A percentile compares a stretch with the other conserved stretches of the same genome.
Conservation (phyloP, 1,284 basidiomycete genomes). For the Puccinia horiana region DNA sequence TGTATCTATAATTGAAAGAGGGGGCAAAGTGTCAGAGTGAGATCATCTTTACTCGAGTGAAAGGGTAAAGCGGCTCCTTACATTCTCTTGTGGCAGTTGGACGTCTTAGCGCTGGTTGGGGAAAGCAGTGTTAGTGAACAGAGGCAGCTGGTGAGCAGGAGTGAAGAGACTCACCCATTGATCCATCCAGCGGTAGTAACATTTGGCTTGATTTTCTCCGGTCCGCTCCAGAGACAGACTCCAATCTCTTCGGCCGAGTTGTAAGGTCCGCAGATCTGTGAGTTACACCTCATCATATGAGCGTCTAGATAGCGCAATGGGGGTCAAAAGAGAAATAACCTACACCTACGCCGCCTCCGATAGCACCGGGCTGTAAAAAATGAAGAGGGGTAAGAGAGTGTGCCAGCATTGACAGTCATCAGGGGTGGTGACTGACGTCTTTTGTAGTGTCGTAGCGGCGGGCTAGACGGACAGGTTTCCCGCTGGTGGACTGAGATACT, state of each 20-base stretch:
- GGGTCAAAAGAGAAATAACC: background rate
- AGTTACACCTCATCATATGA: background rate
- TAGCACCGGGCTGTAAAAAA: background rate
- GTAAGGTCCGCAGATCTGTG: slow-evolving; percentile 24
- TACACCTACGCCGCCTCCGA: slow-evolving; percentile 33
- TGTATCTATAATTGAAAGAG: slow-evolving; percentile 12
- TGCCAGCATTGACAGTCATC: background rate
- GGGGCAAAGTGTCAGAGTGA: no score
- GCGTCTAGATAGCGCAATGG: background rate
- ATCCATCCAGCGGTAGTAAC: slow-evolving; percentile 30
- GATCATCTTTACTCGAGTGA: no score
- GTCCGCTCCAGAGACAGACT: slow-evolving; percentile 34
- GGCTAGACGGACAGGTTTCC: background rate
- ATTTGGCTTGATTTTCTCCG: background rate
- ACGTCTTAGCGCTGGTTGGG: background rate
- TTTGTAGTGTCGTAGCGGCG: slow-evolving; percentile 36
- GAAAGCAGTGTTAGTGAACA: no score
- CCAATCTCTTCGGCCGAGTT: background rate
- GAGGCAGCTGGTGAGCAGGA: background rate
- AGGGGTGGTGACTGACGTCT: background rate
- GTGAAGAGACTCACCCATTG: slow-evolving; percentile 12
- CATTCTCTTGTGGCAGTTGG: slow-evolving; percentile 39
- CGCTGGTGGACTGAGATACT: background rate
- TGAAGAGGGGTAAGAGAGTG: background rate
- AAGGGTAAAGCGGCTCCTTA: slow-evolving; percentile 2